Conservation (phyloP, 306 rosid species). For the Ziziphus jujuba region DNA sequence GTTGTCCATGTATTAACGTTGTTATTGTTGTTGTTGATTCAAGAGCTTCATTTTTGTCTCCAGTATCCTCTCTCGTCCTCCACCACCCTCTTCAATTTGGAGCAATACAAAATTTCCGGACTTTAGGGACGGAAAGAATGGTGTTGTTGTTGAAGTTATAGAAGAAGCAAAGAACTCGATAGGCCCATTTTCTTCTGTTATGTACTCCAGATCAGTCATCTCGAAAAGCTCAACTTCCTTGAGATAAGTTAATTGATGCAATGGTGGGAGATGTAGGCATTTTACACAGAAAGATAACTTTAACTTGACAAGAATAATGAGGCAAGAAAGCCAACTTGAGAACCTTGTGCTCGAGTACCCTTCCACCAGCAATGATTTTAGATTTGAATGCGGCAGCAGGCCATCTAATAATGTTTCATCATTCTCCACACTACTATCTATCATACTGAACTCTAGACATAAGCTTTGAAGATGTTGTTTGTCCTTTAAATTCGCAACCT, state of each 20-base stretch:
- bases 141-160: too few relatives aligned
- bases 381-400: constrained; percentile 1
- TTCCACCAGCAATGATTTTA: neutral
- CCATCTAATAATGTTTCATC: neutral
- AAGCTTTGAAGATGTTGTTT: neutral
- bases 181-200: neutral
- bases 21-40: too few relatives aligned
- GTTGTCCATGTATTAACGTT: too few relatives aligned
- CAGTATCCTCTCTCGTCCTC: neutral
- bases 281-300: too few relatives aligned
- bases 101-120: neutral
- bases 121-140: constrained; percentile 24
- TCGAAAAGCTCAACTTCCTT: accelerated
- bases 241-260: constrained; percentile 11
- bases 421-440: accelerated
- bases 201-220: neutral
- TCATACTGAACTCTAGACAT: neutral
- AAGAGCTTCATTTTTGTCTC: too few relatives aligned
- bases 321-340: constrained; percentile 10
- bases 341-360: neutral
- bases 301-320: neutral
- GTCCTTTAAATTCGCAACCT: too few relatives aligned
- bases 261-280: neutral
- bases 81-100: constrained; percentile 23
- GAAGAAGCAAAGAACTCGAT: too few relatives aligned